Evolutionary conservation across 768 basidiomycete species (phyloP).

Genomic region (Termitomyces sp.): DNA sequence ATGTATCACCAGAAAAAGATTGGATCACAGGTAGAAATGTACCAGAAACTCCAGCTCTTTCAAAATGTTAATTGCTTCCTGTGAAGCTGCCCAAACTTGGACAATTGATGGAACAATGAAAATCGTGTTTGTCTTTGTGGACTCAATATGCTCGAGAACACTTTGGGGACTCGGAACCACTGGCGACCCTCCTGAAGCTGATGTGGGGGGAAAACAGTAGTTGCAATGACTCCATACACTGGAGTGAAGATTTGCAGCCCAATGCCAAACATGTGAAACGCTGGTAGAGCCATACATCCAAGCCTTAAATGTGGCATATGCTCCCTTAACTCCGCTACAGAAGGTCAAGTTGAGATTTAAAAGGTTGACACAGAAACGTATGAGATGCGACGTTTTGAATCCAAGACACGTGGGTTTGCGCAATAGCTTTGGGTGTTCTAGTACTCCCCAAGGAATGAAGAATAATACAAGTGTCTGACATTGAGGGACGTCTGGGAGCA

Average conservation of each 20-base stretch:
- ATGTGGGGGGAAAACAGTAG: constrained; percentile 27
- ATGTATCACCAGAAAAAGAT: background rate
- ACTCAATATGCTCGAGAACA: constrained; percentile 25
- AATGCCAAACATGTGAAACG: constrained; percentile 29
- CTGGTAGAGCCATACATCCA: constrained; percentile 27
- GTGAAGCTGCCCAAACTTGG: constrained; percentile 25
- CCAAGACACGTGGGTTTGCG: constrained; percentile 21
- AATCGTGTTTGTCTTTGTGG: constrained; percentile 20
- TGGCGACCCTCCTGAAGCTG: constrained; percentile 19
- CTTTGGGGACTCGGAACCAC: constrained; percentile 33
- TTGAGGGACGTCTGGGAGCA: constrained; percentile 2
- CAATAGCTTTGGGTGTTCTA: constrained; percentile 34
- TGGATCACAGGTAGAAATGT: background rate
- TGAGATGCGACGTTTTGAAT: constrained; percentile 23
- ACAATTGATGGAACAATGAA: constrained; percentile 29
- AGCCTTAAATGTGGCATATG: constrained; percentile 11
- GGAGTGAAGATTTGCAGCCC: constrained; percentile 7
- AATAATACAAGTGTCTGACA: constrained; percentile 22
- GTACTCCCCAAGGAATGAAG: constrained; percentile 41
- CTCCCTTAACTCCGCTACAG: constrained; percentile 10
- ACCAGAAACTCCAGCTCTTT: constrained; percentile 28
- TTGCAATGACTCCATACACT: background rate
- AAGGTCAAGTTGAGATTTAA: background rate
- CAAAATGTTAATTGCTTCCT: constrained; percentile 23
- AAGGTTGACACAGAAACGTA: constrained; percentile 13